These are phyloP conservation scores for Epicoccum nigrum DNA, from an alignment of 2,329 filamentous ascomycete genomes.

Conservation along the genomic window DNA sequence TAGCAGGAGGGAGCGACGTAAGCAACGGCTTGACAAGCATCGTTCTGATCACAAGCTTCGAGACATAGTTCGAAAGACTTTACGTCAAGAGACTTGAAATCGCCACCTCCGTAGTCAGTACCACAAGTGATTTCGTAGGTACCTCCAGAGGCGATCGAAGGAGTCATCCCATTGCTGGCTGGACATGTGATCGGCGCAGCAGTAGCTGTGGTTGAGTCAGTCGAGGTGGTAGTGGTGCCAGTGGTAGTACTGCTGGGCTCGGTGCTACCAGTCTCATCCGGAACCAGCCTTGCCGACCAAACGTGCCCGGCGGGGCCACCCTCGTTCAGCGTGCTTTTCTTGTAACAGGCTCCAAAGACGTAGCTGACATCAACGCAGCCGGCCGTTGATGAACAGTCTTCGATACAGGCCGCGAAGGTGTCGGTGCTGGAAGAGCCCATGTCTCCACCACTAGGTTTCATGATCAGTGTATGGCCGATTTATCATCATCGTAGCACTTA, in stretches of 20 bases:
- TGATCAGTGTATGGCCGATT: background rate
- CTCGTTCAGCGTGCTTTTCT: constrained; percentile 12
- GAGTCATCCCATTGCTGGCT: constrained; percentile 8
- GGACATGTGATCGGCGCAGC: constrained; percentile 7
- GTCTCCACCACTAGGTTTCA: constrained; percentile 2
- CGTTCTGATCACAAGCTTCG: constrained; percentile 11
- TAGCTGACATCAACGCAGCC: constrained; percentile 14
- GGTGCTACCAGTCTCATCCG: constrained; percentile 2
- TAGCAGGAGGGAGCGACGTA: constrained; percentile 11
- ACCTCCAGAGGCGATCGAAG: constrained; percentile 8
- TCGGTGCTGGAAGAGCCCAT: constrained; percentile 8
- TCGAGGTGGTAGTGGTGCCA: constrained; percentile 1
- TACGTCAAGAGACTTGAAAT: constrained; percentile 11
- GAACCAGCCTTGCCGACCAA: constrained; percentile 8
- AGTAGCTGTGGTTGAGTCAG: background rate
- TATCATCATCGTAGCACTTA: background rate
- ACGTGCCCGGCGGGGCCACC: constrained; percentile 9
- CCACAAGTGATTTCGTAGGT: constrained; percentile 15
- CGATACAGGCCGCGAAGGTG: constrained; percentile 14
- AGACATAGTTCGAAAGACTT: constrained; percentile 12
- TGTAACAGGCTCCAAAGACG: constrained; percentile 13
- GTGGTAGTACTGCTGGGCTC: background rate
- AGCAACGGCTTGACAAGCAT: constrained; percentile 11
- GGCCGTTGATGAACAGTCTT: constrained; percentile 9
- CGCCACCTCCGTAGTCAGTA: constrained; percentile 7